These are phyloP conservation scores for Cnidoscolus chayamansa DNA, from an alignment of 441 rosid genomes.

Conservation along the genomic window DNA sequence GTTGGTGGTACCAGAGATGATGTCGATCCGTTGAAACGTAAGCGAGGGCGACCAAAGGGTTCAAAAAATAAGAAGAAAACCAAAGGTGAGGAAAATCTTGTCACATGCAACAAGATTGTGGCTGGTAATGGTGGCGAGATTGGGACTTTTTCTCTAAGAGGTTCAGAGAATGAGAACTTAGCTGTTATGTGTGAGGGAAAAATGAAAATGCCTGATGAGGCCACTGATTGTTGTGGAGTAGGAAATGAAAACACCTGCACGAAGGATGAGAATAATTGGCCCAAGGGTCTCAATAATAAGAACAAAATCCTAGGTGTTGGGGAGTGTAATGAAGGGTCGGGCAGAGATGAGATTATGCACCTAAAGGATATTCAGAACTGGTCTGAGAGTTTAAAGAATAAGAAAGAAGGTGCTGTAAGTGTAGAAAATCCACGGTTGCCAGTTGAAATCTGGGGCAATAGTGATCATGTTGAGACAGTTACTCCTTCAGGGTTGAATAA, in stretches of 20 bases:
- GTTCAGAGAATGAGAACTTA: neutral
- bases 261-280: conserved; percentile 6
- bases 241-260: conserved; percentile 6
- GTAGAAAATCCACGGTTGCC: neutral
- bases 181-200: neutral
- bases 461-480: neutral
- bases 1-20: conserved; percentile 19
- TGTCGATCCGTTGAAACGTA: conserved; percentile 4
- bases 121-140: neutral
- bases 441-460: conserved; percentile 10
- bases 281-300: conserved; percentile 12
- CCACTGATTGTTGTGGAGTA: conserved; percentile 5
- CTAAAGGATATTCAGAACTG: conserved; percentile 7
- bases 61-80: conserved; percentile 18
- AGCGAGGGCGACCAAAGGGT: conserved; percentile 32
- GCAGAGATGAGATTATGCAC: neutral
- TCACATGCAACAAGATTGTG: neutral
- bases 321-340: conserved; percentile 4
- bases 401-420: conserved; percentile 2
- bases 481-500: conserved; percentile 7
- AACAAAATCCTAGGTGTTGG: conserved; percentile 4
- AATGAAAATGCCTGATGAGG: neutral
- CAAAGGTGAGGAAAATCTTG: conserved; percentile 17
- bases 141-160: neutral
- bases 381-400: conserved; percentile 10